Conservation (phyloP, 1,284 basidiomycete genomes). For the Trametes sp. region DNA sequence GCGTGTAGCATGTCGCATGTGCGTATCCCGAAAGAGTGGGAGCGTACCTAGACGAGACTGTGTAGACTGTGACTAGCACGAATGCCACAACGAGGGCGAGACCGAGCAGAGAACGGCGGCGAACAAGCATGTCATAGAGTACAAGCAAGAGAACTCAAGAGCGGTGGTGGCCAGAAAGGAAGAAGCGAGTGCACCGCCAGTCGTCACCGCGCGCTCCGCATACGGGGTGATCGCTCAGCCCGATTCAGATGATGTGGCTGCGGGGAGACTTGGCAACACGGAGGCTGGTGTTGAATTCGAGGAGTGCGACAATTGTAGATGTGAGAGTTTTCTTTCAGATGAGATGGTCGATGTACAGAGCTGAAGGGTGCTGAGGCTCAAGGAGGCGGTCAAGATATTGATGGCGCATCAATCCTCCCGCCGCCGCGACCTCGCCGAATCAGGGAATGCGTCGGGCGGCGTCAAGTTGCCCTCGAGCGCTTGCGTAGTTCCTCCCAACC, state of each 20-base stretch:
- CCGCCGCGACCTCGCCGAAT: background rate
- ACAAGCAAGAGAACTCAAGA: background rate
- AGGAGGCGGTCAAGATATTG: background rate
- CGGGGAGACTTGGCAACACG: background rate
- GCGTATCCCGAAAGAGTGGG: too few species aligned
- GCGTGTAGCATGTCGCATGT: background rate
- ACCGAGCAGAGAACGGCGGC: conserved; percentile 25
- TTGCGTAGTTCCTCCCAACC: background rate
- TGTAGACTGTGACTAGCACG: conserved; percentile 23
- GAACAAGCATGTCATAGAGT: conserved; percentile 26
- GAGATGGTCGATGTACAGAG: background rate
- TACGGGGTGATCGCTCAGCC: background rate
- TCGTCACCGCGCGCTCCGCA: background rate
- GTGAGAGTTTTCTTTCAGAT: too few species aligned
- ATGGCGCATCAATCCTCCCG: conserved; percentile 8
- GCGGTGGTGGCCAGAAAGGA: conserved; percentile 4
- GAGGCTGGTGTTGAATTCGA: background rate
- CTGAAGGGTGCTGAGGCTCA: background rate
- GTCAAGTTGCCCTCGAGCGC: background rate
- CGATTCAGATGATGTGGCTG: background rate
- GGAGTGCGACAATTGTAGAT: background rate
- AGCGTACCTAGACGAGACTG: conserved; percentile 23
- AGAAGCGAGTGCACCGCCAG: background rate
- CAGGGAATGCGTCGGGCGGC: background rate
- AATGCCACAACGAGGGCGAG: conserved; percentile 16